Base-by-base conservation (phyloP, 257 asterid species). In the Salvia rosmarinus region DNA sequence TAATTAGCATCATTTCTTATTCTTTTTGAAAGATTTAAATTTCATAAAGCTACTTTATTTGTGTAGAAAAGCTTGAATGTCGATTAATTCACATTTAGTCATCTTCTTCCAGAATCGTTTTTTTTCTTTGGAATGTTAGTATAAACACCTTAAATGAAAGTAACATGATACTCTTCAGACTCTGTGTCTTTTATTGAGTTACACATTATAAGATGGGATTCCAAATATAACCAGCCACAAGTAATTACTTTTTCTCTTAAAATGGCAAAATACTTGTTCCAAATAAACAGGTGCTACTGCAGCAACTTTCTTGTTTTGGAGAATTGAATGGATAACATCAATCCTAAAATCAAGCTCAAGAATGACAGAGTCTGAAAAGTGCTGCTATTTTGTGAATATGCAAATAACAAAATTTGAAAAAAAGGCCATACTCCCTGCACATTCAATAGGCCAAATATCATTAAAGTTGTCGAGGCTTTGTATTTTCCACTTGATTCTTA, bases 1-100 rank as follows among this genome's bases (percentile, higher is more conserved):
- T 25, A 52, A 54, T 44, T 57, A 46, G 75, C 49, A 16, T 67
- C 6, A 30, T 37, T 58, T 70, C 54, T 16, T 34, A 67, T 72
- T 34, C 60, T 44, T 47, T 43, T 50, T 39, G 32, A 51, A 25
- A 16, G 19, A 60, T 21, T 43, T 49, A 4, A 51, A 43, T 54
- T 37, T 34, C 13, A 28, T 25, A 32, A 62, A 30, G 65, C 70
- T 43, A 11, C 17, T 50, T 49, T 40, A 32, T 58, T 40, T 59
- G 10, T 61, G 20, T 51, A 60, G 71, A 51, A 56, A 54, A 67
- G 57, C 56, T 14, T 58, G 57, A 65, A 44, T 21, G 34, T 67
- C 21, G 23, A 17, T 30, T 64, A 32, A 1, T 30, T 30, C 43
- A 56, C 64, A 52, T 20, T 66, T 19, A 25, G 59, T 56, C 5